phyloP scores from a whole-genome alignment of 345 rosid species.

The Hirschfeldia incana region DNA sequence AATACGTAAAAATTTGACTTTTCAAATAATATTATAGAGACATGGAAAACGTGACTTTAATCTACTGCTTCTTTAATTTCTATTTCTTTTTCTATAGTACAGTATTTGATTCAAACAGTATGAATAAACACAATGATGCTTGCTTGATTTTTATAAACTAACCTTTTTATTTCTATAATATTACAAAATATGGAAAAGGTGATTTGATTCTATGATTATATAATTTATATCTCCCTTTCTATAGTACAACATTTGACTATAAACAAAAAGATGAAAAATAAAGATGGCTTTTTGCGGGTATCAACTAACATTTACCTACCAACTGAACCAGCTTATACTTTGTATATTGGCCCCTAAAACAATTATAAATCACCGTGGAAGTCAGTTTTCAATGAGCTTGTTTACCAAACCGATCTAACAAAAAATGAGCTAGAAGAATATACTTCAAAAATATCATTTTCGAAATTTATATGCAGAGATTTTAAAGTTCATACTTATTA shows the following conservation, averaged over 20 bases:
- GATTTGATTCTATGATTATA: not conserved
- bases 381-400: not conserved
- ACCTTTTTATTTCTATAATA: not conserved
- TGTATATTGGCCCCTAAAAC: not conserved
- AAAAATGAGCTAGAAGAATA: not conserved
- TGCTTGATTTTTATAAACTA: not conserved
- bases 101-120: not conserved
- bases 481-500: not conserved
- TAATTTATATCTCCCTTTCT: not conserved
- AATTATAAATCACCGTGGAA: not conserved
- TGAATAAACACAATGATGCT: not conserved
- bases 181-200: too few species aligned
- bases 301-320: not conserved
- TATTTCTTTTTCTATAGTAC: too few species aligned
- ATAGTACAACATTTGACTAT: not conserved
- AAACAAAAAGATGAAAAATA: not conserved
- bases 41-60: not conserved
- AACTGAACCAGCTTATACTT: not conserved
- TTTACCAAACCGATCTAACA: not conserved
- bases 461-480: not conserved
- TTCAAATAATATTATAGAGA: too few species aligned
- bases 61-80: not conserved
- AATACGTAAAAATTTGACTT: too few species aligned
- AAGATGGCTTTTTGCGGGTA: not conserved
- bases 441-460: not conserved